Evolutionary conservation across 1,139 yeast species (phyloP).

Genomic region (Geotrichum macrosporum): DNA sequence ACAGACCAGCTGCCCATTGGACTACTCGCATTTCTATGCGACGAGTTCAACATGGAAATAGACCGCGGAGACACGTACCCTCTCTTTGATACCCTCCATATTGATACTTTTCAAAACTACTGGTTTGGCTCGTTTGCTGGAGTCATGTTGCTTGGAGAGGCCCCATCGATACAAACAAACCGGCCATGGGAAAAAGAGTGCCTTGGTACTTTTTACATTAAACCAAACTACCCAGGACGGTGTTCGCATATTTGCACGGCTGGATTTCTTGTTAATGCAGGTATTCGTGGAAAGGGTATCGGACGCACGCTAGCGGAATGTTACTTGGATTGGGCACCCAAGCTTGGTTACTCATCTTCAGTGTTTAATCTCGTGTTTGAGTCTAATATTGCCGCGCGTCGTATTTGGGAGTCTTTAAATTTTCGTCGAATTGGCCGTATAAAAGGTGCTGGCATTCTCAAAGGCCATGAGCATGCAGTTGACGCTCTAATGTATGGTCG

Average conservation of each 20-base stretch:
- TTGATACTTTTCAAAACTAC: constrained; percentile 68
- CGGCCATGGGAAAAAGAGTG: constrained; percentile 89
- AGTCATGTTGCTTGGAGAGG: constrained; percentile 66
- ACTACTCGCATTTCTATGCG: constrained; percentile 72
- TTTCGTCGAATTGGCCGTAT: constrained; percentile 75
- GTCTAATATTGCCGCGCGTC: constrained; percentile 75
- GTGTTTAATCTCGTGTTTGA: constrained; percentile 85
- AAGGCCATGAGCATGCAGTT: constrained; percentile 76
- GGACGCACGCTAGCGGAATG: constrained; percentile 82
- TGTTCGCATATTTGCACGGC: constrained; percentile 90
- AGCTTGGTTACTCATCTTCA: constrained; percentile 77
- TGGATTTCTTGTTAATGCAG: constrained; percentile 83
- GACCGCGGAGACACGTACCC: constrained; percentile 86
- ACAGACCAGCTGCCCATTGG: constrained; percentile 67
- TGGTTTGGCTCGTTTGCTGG: constrained; percentile 88
- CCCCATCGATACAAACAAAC: constrained; percentile 34
- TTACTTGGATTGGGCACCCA: constrained; percentile 84
- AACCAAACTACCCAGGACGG: constrained; percentile 89
- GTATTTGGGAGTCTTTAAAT: constrained; percentile 73
- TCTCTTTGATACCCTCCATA: constrained; percentile 67
- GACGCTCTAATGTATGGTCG: constrained; percentile 72
- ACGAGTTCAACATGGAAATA: constrained; percentile 89
- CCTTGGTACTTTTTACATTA: constrained; percentile 74
- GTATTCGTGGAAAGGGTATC: constrained; percentile 88
- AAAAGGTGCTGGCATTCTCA: constrained; percentile 78